Evolutionary conservation across 2,329 filamentous ascomycete species (phyloP).

Genomic region (Venturia effusa): DNA sequence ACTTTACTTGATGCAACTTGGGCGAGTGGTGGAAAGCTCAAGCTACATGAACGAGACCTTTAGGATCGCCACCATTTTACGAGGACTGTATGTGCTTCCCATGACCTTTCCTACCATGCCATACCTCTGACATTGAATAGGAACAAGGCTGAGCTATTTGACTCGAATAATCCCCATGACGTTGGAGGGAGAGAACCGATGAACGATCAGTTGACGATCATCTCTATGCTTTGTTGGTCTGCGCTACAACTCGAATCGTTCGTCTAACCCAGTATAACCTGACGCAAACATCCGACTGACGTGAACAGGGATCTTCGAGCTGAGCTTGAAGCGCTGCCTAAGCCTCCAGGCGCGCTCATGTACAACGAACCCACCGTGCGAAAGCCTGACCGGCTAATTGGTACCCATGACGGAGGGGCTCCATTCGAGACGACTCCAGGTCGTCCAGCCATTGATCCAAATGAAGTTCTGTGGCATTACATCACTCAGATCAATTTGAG

Average conservation of each 20-base stretch:
- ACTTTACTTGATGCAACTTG: slow-evolving; percentile 81
- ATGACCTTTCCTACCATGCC: background rate
- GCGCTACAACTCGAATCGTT: slow-evolving; percentile 86
- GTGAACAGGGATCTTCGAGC: slow-evolving; percentile 70
- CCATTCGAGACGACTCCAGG: slow-evolving; percentile 13
- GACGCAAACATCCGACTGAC: slow-evolving; percentile 15
- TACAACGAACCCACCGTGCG: slow-evolving; percentile 1
- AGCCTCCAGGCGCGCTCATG: slow-evolving; percentile 9
- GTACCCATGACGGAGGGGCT: slow-evolving; percentile 15
- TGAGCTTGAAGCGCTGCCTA: slow-evolving; percentile 48
- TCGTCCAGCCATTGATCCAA: slow-evolving; percentile 13
- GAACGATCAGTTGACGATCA: slow-evolving; percentile 16
- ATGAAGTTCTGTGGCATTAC: slow-evolving; percentile 45
- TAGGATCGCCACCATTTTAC: slow-evolving; percentile 23
- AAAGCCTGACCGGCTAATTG: background rate
- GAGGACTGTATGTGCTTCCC: background rate
- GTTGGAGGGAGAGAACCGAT: background rate
- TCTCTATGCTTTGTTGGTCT: slow-evolving; percentile 73
- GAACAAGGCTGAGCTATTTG: background rate
- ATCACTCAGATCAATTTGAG: slow-evolving; percentile 51
- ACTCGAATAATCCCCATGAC: slow-evolving; percentile 20
- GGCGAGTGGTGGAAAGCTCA: slow-evolving; percentile 76
- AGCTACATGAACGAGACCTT: slow-evolving; percentile 54
- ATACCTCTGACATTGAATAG: background rate
- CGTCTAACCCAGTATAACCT: slow-evolving; percentile 6